Percentiles rank a stretch among this genome's conserved stretches.
Evolutionary conservation across 75 land plant genomes (phyloP).

Genomic region (Picea glauca): DNA sequence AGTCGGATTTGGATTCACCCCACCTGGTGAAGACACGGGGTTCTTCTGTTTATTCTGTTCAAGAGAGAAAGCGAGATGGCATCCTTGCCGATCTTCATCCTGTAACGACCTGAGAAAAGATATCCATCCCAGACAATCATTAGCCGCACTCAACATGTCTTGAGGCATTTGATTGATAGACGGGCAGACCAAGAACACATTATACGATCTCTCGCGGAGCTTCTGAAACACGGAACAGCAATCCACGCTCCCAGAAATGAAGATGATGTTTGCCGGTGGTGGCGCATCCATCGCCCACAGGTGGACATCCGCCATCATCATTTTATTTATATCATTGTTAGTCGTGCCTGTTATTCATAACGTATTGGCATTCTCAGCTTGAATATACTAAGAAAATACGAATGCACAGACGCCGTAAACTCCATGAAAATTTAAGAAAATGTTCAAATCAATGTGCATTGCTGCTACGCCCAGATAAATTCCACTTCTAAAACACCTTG

Average conservation of each 20-base stretch:
- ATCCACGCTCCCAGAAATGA: neutral
- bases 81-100: neutral
- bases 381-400: too few species aligned
- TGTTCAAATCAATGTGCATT: too few species aligned
- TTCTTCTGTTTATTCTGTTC: neutral
- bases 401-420: too few species aligned
- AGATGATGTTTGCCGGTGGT: slow-evolving; percentile 3
- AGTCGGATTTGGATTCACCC: neutral
- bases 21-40: neutral
- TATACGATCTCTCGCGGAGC: slow-evolving; percentile 1
- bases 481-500: too few species aligned
- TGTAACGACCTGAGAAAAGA: slow-evolving; percentile 1
- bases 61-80: neutral
- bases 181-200: slow-evolving; percentile 8
- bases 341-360: neutral
- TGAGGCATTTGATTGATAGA: neutral
- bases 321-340: slow-evolving; percentile 1
- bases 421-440: too few species aligned
- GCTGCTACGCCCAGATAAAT: too few species aligned
- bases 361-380: neutral
- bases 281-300: slow-evolving; percentile 9
- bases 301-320: neutral
- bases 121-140: slow-evolving; percentile 1
- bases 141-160: neutral
- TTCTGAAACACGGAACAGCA: neutral